Base-by-base conservation (phyloP, 2,329 filamentous ascomycete genomes). In the Madurella mycetomatis region DNA sequence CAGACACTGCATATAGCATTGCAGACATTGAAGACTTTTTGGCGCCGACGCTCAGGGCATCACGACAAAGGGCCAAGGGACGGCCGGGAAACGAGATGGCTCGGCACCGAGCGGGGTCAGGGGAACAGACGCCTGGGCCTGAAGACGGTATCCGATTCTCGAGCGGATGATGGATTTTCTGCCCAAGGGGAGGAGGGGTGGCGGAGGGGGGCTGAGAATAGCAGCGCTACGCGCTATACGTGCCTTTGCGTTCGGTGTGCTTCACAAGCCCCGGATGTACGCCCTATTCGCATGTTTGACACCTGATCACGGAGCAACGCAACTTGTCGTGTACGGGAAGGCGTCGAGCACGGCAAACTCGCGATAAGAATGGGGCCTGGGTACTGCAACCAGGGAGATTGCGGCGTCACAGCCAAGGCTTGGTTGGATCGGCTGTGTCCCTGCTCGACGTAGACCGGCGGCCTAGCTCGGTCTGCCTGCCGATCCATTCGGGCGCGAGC, bases 181-280 rank as follows among this genome's bases (percentile, higher is more conserved):
- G 34, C 4, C 32, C 34, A 16, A 19, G 31, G 37, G n/a, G n/a
- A n/a, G n/a, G n/a, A n/a, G n/a, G n/a, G n/a, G n/a, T n/a, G n/a
- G n/a, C n/a, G n/a, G n/a, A n/a, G n/a, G n/a, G n/a, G 44, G 18
- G 32, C 56, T 50, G 56, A 57, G 53, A 59, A 59, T 58, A 59
- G 56, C 41, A 53, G 53, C 48, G 25, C 25, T 25, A 25, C 25
- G 25, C 25, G 7, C 25, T 39, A 30, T 41, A 8, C 31, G 32
- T 15, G 25, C 25, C 17, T 40, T 11, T 19, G 39, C 25, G 41
- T n/a, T 37, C 39, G 44, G 31, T 39, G 47, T 25, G 15, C n/a
- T 44, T 17, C 32, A 45, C 30, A 12, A 30, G 41, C 37, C 18
- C 48, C 44, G 44, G 32, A 42, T 51, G 41, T 15, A 49, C 31